Conservation (phyloP, 495 filamentous ascomycete genomes). For the Monascus purpureus region DNA sequence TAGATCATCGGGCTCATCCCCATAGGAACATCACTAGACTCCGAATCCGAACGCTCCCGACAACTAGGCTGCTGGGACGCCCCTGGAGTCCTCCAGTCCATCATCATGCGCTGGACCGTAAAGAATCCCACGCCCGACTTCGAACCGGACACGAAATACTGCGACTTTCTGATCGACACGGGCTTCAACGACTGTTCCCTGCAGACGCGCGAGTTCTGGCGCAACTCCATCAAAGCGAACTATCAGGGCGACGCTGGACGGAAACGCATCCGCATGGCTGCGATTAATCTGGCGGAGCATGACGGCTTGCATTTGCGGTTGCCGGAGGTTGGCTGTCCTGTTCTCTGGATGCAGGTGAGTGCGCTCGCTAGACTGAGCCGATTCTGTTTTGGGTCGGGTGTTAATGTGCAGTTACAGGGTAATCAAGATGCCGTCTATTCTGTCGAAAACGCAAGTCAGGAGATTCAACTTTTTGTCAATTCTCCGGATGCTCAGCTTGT, state of each 20-base stretch:
- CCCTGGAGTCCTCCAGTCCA: conserved; percentile 19
- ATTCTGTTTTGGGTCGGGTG: background rate
- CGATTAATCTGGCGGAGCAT: conserved; percentile 41
- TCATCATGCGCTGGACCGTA: conserved; percentile 34
- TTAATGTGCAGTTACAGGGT: conserved; percentile 23
- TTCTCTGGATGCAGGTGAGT: conserved; percentile 49
- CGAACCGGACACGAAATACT: conserved; percentile 37
- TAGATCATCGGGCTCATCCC: conserved; percentile 45
- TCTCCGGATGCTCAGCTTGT: conserved; percentile 35
- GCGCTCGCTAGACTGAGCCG: no score
- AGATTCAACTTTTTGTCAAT: conserved; percentile 43
- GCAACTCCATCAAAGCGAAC: conserved; percentile 32
- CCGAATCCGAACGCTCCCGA: conserved; percentile 40
- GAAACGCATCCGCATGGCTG: conserved; percentile 39
- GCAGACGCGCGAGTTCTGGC: conserved; percentile 36
- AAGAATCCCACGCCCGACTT: conserved; percentile 33
- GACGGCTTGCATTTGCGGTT: conserved; percentile 41
- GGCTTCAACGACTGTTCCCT: conserved; percentile 34
- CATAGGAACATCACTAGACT: conserved; percentile 49
- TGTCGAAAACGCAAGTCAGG: conserved; percentile 31
- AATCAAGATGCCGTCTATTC: conserved; percentile 39
- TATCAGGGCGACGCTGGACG: conserved; percentile 48
- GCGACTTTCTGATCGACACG: conserved; percentile 39
- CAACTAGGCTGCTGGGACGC: conserved; percentile 44
- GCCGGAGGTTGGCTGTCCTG: conserved; percentile 42